phyloP scores from a whole-genome alignment of 2,329 filamentous ascomycete genomes.

The Alternaria triticina region DNA sequence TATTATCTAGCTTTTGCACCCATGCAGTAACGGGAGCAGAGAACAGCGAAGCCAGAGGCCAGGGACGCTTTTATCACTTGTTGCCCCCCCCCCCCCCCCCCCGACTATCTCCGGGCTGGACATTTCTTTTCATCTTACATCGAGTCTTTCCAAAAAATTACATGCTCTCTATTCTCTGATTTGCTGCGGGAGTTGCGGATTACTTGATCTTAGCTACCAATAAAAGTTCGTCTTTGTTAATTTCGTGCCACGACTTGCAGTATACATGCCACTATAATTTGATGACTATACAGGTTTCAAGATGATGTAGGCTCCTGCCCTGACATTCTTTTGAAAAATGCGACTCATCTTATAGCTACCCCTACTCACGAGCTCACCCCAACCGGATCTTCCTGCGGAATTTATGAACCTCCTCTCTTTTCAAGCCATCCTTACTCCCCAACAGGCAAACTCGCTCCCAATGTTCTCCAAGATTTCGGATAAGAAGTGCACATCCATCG shows the following conservation, averaged over 20 bases:
- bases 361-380: background rate
- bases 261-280: background rate
- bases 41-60: no score
- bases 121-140: background rate
- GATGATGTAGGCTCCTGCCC: background rate
- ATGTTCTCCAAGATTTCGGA: background rate
- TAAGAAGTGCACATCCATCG: background rate
- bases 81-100: no score
- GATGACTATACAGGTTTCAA: accelerated
- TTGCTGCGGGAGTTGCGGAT: accelerated
- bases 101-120: background rate
- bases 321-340: background rate
- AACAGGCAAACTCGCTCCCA: background rate
- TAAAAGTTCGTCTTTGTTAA: background rate
- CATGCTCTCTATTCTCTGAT: background rate
- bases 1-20: no score
- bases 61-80: no score
- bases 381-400: background rate
- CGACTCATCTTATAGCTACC: background rate
- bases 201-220: background rate
- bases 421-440: background rate
- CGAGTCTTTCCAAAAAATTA: background rate
- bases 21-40: no score
- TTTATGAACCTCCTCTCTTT: background rate
- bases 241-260: background rate